A percentile compares a stretch with the other conserved stretches of the same genome.
Evolutionary conservation across 2,329 filamentous ascomycete genomes (phyloP).

Genomic region (Fusarium tjaetaba): DNA sequence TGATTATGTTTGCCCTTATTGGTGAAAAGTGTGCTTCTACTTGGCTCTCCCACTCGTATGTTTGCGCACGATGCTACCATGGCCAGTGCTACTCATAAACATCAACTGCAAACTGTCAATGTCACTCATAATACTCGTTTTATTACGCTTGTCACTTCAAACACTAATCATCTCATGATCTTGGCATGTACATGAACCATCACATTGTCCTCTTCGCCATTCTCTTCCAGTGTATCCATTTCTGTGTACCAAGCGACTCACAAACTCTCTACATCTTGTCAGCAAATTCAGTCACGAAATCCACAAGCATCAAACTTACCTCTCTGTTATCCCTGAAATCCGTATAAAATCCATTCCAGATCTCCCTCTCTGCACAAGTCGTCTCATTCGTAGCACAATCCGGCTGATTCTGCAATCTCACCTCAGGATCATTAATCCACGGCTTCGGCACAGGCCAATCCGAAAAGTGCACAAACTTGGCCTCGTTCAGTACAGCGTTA

Average conservation of each 20-base stretch:
- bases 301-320: neutral
- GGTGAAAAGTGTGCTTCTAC: neutral
- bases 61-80: neutral
- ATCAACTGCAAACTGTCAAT: neutral
- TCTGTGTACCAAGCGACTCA: conserved; percentile 3
- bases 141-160: neutral
- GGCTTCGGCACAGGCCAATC: conserved; percentile 77
- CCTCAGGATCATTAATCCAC: conserved; percentile 45
- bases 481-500: conserved; percentile 61
- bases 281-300: neutral
- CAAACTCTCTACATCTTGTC: conserved; percentile 14
- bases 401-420: neutral
- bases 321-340: conserved; percentile 25
- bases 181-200: neutral
- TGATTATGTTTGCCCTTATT: rapidly evolving
- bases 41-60: neutral
- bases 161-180: neutral
- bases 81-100: neutral
- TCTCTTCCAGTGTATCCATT: conserved; percentile 20
- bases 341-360: conserved; percentile 30
- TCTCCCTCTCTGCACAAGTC: conserved; percentile 14
- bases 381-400: neutral
- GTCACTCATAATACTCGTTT: neutral
- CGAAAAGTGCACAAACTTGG: conserved; percentile 76
- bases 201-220: neutral